Evolutionary conservation across 2,329 filamentous ascomycete species (phyloP), one percentile per base, ranked within the genome.

Genomic region (Xylariales sp.): DNA sequence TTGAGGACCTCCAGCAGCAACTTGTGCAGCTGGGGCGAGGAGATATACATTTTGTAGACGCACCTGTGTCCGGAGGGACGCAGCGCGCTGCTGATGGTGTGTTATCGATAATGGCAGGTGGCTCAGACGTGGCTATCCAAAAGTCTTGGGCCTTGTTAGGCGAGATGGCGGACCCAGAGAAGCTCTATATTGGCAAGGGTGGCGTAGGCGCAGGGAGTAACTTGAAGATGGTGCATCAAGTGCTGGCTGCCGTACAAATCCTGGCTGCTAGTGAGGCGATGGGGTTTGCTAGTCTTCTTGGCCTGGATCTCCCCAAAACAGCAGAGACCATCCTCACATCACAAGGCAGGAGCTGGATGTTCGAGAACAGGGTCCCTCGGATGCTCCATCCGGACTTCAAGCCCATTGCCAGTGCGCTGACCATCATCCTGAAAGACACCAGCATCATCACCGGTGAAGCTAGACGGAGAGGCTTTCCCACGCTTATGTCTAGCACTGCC

Each of bases 91-190:
- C 81, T 0, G 74, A 83, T 33, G 85, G 85, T 4, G 86, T 83
- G 0, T 63, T 89, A 29, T 85, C 82, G 6, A 88, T 90, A 54
- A 87, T 90, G 76, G 82, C 82, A 0, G 78, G 80, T 2, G 82
- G 72, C 0, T 65, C 74, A 0, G 68, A 74, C 1, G 68, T 66
- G 3, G 76, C 77, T 5, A 60, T 88, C 2, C 64, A 70, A 23
- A 74, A 72, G 40, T 81, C 72, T 1, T 69, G 67, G 16, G 71
- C 68, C 33, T 60, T 88, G 2, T 67, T 89, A 3, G 66, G 77
- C 37, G 74, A 75, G 47, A 76, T 90, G 67, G 76, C 83, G 2
- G 76, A 76, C 40, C 60, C 65, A 3, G 46, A 52, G 11, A 86
- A 85, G 55, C 63, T 89, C 5, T 82, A 79, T 53, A 64, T 81